phyloP scores from a whole-genome alignment of 768 basidiomycete genomes.

The Boletus sensibilis region DNA sequence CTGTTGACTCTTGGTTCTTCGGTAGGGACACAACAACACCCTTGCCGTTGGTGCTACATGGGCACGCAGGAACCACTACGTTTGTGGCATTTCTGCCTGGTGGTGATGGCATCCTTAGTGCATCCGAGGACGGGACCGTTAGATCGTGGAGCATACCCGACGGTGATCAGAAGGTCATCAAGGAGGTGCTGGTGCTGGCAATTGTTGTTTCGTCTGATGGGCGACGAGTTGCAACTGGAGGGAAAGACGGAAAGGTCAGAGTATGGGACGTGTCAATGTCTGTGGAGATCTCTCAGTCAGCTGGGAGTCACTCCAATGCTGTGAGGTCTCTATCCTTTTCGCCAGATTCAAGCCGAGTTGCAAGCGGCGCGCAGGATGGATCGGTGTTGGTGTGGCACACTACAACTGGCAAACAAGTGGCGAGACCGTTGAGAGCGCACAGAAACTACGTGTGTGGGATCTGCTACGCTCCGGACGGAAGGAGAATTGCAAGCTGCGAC shows the following conservation, averaged over 20 bases:
- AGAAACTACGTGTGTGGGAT: not conserved
- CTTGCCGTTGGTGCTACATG: not conserved
- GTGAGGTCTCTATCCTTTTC: not conserved
- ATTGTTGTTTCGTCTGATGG: not conserved
- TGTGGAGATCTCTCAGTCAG: not conserved
- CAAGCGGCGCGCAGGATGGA: not conserved
- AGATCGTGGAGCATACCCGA: not conserved
- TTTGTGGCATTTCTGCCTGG: not conserved
- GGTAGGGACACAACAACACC: not conserved
- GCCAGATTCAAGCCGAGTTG: not conserved
- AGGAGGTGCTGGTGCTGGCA: not conserved
- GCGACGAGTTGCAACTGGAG: not conserved
- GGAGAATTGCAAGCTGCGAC: not conserved
- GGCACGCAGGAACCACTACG: not conserved
- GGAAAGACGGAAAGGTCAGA: not conserved
- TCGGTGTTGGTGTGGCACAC: not conserved
- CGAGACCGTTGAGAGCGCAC: not conserved
- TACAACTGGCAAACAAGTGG: not conserved
- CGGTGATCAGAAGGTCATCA: not conserved
- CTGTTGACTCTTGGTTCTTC: not conserved
- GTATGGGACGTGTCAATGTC: not conserved
- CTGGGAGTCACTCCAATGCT: not conserved
- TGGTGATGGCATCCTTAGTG: not conserved
- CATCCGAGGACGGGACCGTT: not conserved
- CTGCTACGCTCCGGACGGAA: not conserved